These are phyloP conservation scores for Helicostylum pulchrum DNA, from an alignment of 192 early-diverging fungal species.

Conservation along the genomic window DNA sequence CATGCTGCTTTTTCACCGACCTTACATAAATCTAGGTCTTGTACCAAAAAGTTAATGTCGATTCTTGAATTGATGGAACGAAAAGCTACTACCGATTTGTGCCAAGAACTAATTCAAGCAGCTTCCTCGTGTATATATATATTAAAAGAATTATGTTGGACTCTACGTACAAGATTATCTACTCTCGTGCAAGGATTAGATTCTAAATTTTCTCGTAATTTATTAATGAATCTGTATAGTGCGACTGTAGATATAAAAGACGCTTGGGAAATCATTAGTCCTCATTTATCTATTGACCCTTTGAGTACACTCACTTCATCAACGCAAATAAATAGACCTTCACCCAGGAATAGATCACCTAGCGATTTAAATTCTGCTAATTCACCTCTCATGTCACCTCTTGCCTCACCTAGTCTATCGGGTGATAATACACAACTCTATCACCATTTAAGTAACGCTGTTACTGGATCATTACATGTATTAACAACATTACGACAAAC, in stretches of 20 bases:
- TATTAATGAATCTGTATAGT: constrained; percentile 23
- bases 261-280: constrained; percentile 22
- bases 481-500: constrained; percentile 11
- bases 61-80: constrained; percentile 3
- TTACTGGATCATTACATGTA: constrained; percentile 24
- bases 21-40: constrained; percentile 5
- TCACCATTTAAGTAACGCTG: constrained; percentile 22
- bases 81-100: not conserved
- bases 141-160: constrained; percentile 13
- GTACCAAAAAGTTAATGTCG: constrained; percentile 3
- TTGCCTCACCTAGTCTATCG: constrained; percentile 1
- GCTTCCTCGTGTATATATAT: constrained; percentile 2
- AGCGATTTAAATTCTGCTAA: constrained; percentile 14
- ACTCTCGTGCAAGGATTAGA: constrained; percentile 20
- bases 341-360: constrained; percentile 5
- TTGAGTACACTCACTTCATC: not conserved
- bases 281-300: not conserved
- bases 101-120: constrained; percentile 7
- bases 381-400: constrained; percentile 9
- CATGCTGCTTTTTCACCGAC: constrained; percentile 9
- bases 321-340: not conserved
- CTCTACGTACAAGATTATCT: constrained; percentile 12
- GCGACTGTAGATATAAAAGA: constrained; percentile 26
- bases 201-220: constrained; percentile 18
- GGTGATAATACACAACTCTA: constrained; percentile 22